Base-by-base conservation (phyloP, 768 basidiomycete genomes). In the Boletus rubropictus region DNA sequence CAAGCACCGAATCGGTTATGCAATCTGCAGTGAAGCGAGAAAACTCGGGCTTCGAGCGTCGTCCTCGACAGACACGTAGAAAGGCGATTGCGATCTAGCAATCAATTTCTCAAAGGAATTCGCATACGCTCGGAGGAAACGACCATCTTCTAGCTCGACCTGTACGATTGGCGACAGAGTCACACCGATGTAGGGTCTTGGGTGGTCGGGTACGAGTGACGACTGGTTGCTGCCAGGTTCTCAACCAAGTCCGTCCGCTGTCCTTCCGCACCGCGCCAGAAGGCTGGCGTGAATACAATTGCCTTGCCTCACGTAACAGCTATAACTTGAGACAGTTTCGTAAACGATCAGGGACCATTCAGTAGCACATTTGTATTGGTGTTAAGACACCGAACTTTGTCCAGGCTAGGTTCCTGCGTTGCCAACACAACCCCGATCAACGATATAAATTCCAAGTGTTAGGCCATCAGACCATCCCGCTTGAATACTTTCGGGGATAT, bases 371-470 rank as follows among this genome's bases (percentile, higher is more conserved):
- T 8, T 25, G 4, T 25, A 25, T 25, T 8, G 24, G 8, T 25
- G 24, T 25, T 25, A 6, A 61, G n/a, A n/a, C n/a, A n/a, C n/a
- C n/a, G n/a, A n/a, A n/a, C n/a, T n/a, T n/a, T n/a, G n/a, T n/a
- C n/a, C n/a, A n/a, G n/a, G 41, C 18, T 24, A 8, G 5, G 9
- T 25, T 14, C 41, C 25, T 42, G 32, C 3, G 8, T 24, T 9
- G 31, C 18, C 12, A 28, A 38, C 28, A 39, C 59, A 65, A 1
- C 18, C 36, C 37, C 11, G 31, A 34, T 51, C 45, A 21, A 65
- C 50, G 8, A 48, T 52, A 17, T 66, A 72, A 18, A 71, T 56
- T 0, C 69, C 67, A 15, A 72, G 61, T 24, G 55, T 57, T 24
- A 71, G 40, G 28, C 62, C 65, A n/a, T 67, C 57, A 27, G 42